Percentiles rank a stretch among this genome's conserved stretches.
These are phyloP conservation scores for Dalbergia cultrata DNA, from an alignment of 306 rosid species.

Conservation along the genomic window DNA sequence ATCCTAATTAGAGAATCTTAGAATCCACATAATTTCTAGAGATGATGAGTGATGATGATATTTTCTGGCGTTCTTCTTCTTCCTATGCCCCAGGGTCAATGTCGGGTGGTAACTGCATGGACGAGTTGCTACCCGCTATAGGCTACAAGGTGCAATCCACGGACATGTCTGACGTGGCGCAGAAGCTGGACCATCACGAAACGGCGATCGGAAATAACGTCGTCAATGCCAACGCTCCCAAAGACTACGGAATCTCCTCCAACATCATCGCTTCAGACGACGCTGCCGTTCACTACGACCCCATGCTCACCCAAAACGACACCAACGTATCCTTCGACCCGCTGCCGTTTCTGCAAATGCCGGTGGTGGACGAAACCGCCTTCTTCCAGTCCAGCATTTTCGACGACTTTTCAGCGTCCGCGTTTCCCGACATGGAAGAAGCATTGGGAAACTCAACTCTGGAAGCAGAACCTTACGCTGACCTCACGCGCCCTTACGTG, in stretches of 20 bases:
- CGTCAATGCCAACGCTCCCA: constrained; percentile 53
- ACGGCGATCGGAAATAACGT: constrained; percentile 70
- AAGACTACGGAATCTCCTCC: not conserved
- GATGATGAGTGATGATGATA: not conserved
- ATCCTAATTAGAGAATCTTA: not conserved
- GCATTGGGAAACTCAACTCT: no score
- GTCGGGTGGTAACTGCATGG: constrained; percentile 51
- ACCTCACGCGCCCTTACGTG: not conserved
- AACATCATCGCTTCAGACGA: not conserved
- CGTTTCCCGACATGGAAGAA: constrained; percentile 64
- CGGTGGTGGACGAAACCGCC: constrained; percentile 34
- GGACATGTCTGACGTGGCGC: constrained; percentile 84
- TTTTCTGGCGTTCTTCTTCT: not conserved
- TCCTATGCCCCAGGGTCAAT: not conserved
- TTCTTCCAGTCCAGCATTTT: constrained; percentile 33
- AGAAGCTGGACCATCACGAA: constrained; percentile 78
- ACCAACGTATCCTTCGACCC: constrained; percentile 24
- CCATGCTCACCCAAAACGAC: not conserved
- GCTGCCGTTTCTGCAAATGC: constrained; percentile 23
- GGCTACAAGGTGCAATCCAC: constrained; percentile 78
- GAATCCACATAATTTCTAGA: not conserved
- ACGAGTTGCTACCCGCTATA: constrained; percentile 69
- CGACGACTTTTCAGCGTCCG: constrained; percentile 76
- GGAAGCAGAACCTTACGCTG: not conserved
- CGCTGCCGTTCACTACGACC: constrained; percentile 42